Evolutionary conservation across 352 stramenopile genomes (phyloP), one percentile per base, ranked within the genome.

Genomic region (Phytophthora boehmeriae): DNA sequence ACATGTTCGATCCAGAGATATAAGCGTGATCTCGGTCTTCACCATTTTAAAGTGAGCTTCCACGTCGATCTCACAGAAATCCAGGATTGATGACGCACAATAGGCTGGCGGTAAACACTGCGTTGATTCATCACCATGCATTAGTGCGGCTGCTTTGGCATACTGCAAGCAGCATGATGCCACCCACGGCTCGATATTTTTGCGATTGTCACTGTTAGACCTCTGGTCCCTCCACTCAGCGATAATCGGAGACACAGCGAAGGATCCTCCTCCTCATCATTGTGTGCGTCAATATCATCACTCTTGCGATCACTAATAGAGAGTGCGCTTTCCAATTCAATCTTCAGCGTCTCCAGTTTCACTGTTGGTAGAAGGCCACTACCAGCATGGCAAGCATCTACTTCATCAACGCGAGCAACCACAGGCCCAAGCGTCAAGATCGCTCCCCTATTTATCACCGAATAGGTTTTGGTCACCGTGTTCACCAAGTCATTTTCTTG

Each of bases 11-110:
- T 72, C 56, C 17, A 80, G 56, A 38, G 70, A 63, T 16, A 63
- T 45, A 6, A 88, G 44, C 3, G 70, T 45, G 8, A 89, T 10
- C 17, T 84, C 68, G 3, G 54, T 80, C 22, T 81, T 85, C 10
- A 71, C 22, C 14, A 89, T 30, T 55, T 92, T 94, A 56, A 83
- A 66, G 34, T 92, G 81, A 20, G 82, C 61, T 48, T 90, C 75
- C 51, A 92, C 42, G 32, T 88, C 69, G 1, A 77, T 53, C 8
- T 63, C 57, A 9, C 77, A 58, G 28, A 44, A 63, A 11, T 66
- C 49, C n/a, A 65, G 30, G 42, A 22, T n/a, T 11, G 59, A 46
- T 35, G 16, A 44, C 32, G 39, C 20, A 27, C 2, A 1, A 41
- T 53, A 34, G 14, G 48, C 8, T 17, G 30, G 4, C 20, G 35